Evolutionary conservation across 164 flowering plant species (phyloP).

Genomic region (Nymphaea thermarum): DNA sequence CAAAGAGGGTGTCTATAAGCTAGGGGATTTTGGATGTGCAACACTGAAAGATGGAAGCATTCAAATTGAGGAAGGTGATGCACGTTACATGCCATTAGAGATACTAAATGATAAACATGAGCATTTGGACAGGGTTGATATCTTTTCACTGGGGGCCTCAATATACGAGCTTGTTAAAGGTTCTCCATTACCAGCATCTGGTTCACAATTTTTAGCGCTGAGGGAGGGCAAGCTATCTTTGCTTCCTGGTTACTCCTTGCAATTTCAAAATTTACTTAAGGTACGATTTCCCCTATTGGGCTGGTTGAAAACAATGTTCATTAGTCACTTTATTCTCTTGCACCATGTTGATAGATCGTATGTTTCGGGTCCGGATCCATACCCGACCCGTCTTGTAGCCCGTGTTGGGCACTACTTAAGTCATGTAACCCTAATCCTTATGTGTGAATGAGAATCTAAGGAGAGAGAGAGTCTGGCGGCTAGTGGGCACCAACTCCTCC

Average conservation of each 20-base stretch:
- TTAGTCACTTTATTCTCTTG: neutral
- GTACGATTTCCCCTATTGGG: slow-evolving; percentile 18
- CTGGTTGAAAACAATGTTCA: neutral
- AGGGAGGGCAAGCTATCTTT: slow-evolving; percentile 74
- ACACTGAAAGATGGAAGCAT: slow-evolving; percentile 61
- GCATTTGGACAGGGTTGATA: slow-evolving; percentile 79
- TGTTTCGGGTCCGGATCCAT: neutral
- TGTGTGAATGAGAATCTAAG: neutral
- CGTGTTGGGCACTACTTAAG: no score
- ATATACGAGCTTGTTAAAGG: slow-evolving; percentile 73
- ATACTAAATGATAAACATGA: slow-evolving; percentile 78
- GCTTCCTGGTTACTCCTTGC: slow-evolving; percentile 81
- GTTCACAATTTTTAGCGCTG: slow-evolving; percentile 45
- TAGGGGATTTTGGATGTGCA: slow-evolving; percentile 97
- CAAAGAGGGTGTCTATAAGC: slow-evolving; percentile 73
- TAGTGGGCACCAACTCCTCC: no score
- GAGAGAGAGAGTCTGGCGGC: no score
- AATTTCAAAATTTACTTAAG: slow-evolving; percentile 79
- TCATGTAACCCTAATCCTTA: neutral
- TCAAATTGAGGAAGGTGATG: slow-evolving; percentile 95
- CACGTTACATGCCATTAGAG: slow-evolving; percentile 94
- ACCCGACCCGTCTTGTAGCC: no score
- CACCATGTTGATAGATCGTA: neutral
- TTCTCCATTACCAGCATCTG: slow-evolving; percentile 66
- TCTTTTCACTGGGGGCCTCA: slow-evolving; percentile 79